Evolutionary conservation across 2,329 filamentous ascomycete genomes (phyloP), one percentile per base, ranked within the genome.

Genomic region (Plectosphaerella plurivora): DNA sequence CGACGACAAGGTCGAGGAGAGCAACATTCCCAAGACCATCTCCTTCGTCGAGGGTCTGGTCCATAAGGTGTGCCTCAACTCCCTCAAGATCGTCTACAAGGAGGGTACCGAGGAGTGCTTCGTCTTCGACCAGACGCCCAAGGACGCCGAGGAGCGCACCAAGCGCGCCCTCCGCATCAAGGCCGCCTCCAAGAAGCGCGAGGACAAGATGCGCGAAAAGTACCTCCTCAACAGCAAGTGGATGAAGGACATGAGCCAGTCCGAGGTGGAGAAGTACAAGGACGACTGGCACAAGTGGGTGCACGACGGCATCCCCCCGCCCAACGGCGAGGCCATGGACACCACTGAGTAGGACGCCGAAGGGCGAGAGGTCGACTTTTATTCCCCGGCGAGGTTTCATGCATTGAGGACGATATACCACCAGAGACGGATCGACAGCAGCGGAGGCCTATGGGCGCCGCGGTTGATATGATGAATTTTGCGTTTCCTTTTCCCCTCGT

Each of bases 171-270:
- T 81, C 61, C 70, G 74, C 59, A 68, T 89, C 73, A 79, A 80
- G 65, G 67, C 69, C 6, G 60, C 74, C 14, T 70, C 66, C 47
- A 82, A 87, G 54, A 82, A 88, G 70, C 87, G 89, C 22, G 79
- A 89, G 57, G 75, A 75, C 60, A 88, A 84, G 67, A 73, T 92
- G 64, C 80, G 82, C 57, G 87, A 94, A 78, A 94, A 93, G 77
- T 76, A 91, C 68, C 83, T 95, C 57, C 87, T 87, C 71, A 88
- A 92, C 77, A 86, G 87, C 54, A 81, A 89, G 56, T 93, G 91
- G 71, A 77, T 95, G 68, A 83, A 90, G 69, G 88, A 89, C 51
- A 75, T 90, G 70, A 88, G 87, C 67, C 88, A 89, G 70, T 88
- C 88, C 59, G 82, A 87, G 61, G 84, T 88, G n/a, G 77, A 87